Evolutionary conservation across 192 early-diverging fungal genomes (phyloP).

Genomic region (Cetraspora pellucida): DNA sequence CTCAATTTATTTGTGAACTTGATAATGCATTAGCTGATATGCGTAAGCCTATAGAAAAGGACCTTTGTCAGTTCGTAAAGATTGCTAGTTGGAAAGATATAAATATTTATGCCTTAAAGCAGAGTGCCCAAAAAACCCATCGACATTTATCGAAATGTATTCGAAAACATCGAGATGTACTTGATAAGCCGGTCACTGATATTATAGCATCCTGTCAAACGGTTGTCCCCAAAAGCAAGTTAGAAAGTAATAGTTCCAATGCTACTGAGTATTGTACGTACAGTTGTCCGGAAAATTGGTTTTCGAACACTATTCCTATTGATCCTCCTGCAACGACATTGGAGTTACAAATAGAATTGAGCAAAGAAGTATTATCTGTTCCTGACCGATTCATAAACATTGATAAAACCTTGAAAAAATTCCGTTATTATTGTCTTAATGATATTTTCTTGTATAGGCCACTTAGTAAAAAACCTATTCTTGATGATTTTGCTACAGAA

Average conservation of each 20-base stretch:
- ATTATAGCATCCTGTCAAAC: slow-evolving; percentile 58
- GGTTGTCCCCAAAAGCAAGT: too few relatives aligned
- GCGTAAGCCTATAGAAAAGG: slow-evolving; percentile 80
- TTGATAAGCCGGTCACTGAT: slow-evolving; percentile 75
- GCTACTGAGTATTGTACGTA: neutral
- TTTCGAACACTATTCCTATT: slow-evolving; percentile 41
- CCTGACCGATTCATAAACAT: slow-evolving; percentile 50
- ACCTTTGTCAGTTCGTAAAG: slow-evolving; percentile 90
- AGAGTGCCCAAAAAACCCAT: slow-evolving; percentile 91
- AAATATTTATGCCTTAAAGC: slow-evolving; percentile 87
- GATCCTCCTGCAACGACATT: slow-evolving; percentile 13
- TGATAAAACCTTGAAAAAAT: slow-evolving; percentile 43
- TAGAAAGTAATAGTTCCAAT: too few relatives aligned
- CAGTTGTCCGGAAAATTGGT: slow-evolving; percentile 39
- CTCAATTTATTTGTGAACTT: slow-evolving; percentile 67
- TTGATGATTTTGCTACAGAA: slow-evolving; percentile 56
- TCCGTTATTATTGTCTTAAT: slow-evolving; percentile 43
- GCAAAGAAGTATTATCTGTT: neutral
- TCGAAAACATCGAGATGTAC: slow-evolving; percentile 77
- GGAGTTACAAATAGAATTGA: slow-evolving; percentile 26
- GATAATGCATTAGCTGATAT: slow-evolving; percentile 57
- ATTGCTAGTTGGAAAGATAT: slow-evolving; percentile 98
- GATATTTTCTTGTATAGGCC: slow-evolving; percentile 38
- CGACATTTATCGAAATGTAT: slow-evolving; percentile 89
- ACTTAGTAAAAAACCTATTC: slow-evolving; percentile 26